phyloP scores from a whole-genome alignment of 78 protist species.

The Dictyostelium purpureum region DNA sequence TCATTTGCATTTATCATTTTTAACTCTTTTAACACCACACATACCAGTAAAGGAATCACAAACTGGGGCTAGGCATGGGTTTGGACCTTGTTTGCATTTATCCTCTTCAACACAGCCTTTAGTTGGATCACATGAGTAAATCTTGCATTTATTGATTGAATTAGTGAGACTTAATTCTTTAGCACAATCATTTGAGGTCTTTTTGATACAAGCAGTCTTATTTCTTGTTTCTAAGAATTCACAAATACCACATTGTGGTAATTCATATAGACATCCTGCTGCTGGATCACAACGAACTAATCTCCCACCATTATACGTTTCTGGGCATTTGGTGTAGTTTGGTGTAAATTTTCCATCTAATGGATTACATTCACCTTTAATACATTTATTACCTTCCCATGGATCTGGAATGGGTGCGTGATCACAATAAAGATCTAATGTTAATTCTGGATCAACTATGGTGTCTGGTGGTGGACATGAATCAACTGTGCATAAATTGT shows the following conservation, averaged over 20 bases:
- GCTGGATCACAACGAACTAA: not conserved
- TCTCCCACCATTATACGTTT: not conserved
- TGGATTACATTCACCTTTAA: not conserved
- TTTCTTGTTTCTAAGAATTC: not conserved
- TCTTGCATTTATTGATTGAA: not conserved
- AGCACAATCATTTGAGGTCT: not conserved
- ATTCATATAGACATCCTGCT: not conserved
- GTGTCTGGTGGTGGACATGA: not conserved
- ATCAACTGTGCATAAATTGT: slow-evolving; percentile 16
- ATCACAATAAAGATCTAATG: not conserved
- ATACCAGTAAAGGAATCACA: not conserved
- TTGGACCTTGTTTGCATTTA: not conserved
- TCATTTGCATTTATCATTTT: not conserved
- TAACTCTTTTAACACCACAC: not conserved
- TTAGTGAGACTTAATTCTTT: not conserved
- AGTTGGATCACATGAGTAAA: not conserved
- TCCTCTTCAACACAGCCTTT: not conserved
- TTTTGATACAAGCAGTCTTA: not conserved
- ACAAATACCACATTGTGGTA: not conserved
- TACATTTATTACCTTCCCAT: not conserved
- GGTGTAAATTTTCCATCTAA: not conserved
- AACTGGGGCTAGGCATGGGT: not conserved
- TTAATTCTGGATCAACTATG: not conserved
- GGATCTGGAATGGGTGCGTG: not conserved
- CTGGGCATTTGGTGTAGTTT: not conserved